phyloP scores from a whole-genome alignment of 164 flowering plant species.

The Vitis rotundifolia region DNA sequence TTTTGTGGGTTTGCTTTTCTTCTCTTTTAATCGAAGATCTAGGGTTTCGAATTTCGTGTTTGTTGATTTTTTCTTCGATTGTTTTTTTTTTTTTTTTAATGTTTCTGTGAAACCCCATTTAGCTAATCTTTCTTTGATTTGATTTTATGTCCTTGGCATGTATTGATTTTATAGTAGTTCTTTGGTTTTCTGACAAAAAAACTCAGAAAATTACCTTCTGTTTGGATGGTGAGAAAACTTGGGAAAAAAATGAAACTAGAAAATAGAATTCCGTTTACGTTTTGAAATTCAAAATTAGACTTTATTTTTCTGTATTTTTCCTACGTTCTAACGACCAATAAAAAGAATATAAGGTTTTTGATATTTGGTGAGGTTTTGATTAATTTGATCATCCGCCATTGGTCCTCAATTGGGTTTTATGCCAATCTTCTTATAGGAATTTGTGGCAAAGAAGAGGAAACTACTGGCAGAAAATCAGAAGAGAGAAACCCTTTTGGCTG shows the following conservation, averaged over 20 bases:
- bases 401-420: not conserved
- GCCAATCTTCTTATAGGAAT: constrained; percentile 23
- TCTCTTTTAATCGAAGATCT: not conserved
- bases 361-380: not conserved
- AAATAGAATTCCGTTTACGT: not conserved
- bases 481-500: constrained; percentile 31
- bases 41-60: not conserved
- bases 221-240: not conserved
- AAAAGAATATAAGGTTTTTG: not conserved
- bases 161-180: not conserved
- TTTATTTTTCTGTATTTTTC: not conserved
- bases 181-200: not conserved
- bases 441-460: constrained; percentile 38
- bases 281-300: not conserved
- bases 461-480: constrained; percentile 24
- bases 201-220: not conserved
- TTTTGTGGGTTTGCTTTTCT: not conserved
- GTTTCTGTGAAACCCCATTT: not conserved
- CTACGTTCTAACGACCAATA: not conserved
- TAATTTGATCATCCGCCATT: not conserved
- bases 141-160: not conserved
- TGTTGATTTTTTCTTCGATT: not conserved
- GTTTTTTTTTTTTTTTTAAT: not conserved
- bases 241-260: not conserved
- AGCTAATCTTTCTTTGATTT: not conserved